Conservation (phyloP, 495 filamentous ascomycete genomes). For the Tetracladium marchalianum region DNA sequence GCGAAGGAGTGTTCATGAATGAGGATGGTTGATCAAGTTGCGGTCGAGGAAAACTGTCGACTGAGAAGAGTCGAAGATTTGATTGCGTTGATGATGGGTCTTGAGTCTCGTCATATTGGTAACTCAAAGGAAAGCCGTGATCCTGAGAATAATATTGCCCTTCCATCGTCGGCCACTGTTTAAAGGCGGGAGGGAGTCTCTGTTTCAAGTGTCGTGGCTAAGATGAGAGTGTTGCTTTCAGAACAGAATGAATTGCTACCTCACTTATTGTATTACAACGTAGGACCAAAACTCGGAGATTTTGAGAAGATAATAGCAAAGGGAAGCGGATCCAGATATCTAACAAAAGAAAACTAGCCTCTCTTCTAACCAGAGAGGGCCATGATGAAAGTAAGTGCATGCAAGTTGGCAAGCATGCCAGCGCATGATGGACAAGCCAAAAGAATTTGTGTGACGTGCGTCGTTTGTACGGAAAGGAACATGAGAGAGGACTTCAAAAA, state of each 20-base stretch:
- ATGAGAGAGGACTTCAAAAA: constrained; percentile 3
- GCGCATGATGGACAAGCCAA: constrained; percentile 18
- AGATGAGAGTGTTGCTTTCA: constrained; percentile 10
- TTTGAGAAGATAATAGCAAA: constrained; percentile 16
- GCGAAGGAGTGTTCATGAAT: constrained; percentile 7
- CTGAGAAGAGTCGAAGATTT: constrained; percentile 4
- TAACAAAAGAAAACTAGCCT: constrained; percentile 6
- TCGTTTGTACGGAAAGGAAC: constrained; percentile 17
- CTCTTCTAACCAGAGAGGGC: constrained; percentile 8
- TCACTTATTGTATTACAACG: constrained; percentile 10
- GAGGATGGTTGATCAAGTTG: constrained; percentile 5
- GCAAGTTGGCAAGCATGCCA: constrained; percentile 18
- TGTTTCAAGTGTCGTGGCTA: constrained; percentile 11
- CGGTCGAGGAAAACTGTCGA: constrained; percentile 14
- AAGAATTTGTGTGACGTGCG: constrained; percentile 14
- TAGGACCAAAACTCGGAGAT: constrained; percentile 5
- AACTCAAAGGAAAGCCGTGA: constrained; percentile 7
- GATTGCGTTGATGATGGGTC: constrained; percentile 4
- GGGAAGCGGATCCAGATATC: constrained; percentile 19
- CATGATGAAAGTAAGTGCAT: constrained; percentile 8
- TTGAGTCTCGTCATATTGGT: constrained; percentile 8
- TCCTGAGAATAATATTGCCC: constrained; percentile 10
- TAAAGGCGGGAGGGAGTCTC: background rate
- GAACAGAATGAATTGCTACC: constrained; percentile 6
- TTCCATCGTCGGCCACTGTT: constrained; percentile 11